Evolutionary conservation across 208 protist genomes (phyloP).

Genomic region (Trypanosoma avium): DNA sequence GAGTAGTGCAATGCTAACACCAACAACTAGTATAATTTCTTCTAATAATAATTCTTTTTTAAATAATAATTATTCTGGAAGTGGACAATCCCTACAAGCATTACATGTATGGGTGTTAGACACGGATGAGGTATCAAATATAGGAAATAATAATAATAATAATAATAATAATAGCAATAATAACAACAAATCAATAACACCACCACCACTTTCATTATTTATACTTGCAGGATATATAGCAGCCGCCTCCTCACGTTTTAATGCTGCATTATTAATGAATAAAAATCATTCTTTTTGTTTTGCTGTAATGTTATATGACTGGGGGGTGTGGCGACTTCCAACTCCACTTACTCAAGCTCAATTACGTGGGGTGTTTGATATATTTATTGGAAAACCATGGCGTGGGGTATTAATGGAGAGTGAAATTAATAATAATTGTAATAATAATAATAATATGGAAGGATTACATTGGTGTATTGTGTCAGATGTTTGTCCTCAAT

Average conservation of each 20-base stretch:
- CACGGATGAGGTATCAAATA: not conserved
- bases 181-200: not conserved
- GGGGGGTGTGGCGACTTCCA: slow-evolving; percentile 57
- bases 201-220: slow-evolving; percentile 37
- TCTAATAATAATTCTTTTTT: not conserved
- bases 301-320: slow-evolving; percentile 61
- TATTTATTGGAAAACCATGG: slow-evolving; percentile 48
- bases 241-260: slow-evolving; percentile 42
- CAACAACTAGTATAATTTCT: not conserved
- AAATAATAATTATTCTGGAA: too few relatives aligned
- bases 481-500: slow-evolving; percentile 25
- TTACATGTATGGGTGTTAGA: slow-evolving; percentile 72
- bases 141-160: too few relatives aligned
- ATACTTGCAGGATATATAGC: slow-evolving; percentile 66
- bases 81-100: slow-evolving; percentile 32
- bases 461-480: slow-evolving; percentile 65
- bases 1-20: slow-evolving; percentile 3
- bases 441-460: not conserved
- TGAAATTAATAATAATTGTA: slow-evolving; percentile 13
- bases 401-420: slow-evolving; percentile 26
- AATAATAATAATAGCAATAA: not conserved
- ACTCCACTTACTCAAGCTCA: slow-evolving; percentile 35
- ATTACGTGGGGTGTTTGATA: slow-evolving; percentile 38
- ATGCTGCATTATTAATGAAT: slow-evolving; percentile 55
- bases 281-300: slow-evolving; percentile 43